Conservation (phyloP, 139 green algal species). For the Chlorella sp. region DNA sequence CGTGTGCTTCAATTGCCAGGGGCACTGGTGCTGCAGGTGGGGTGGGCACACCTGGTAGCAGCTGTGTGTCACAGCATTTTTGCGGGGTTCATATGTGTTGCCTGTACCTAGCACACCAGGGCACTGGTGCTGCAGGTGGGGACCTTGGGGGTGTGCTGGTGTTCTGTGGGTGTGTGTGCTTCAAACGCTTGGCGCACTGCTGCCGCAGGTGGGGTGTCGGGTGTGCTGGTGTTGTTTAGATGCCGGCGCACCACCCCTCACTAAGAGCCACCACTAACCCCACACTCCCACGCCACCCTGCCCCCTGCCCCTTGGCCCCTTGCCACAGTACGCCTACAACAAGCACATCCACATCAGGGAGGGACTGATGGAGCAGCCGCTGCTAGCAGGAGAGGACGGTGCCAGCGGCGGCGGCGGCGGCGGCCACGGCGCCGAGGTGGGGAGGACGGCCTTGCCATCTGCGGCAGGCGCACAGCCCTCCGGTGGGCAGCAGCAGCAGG, state of each 20-base stretch:
- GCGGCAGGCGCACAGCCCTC: neutral
- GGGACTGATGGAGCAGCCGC: neutral
- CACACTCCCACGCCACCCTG: neutral
- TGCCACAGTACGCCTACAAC: constrained; percentile 36
- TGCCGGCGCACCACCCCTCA: too few relatives aligned
- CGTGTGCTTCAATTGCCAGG: neutral
- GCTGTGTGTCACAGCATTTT: too few relatives aligned
- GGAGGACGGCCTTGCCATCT: neutral
- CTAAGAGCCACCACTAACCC: neutral
- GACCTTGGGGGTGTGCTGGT: too few relatives aligned
- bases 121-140: too few relatives aligned
- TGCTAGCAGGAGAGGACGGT: neutral
- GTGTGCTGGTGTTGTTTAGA: too few relatives aligned
- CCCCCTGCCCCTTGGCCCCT: neutral
- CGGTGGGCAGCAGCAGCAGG: neutral
- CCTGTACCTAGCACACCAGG: too few relatives aligned
- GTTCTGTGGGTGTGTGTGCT: too few relatives aligned
- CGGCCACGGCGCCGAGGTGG: neutral
- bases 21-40: neutral
- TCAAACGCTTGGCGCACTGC: too few relatives aligned
- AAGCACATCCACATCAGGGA: constrained; percentile 9
- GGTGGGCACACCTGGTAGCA: too few relatives aligned
- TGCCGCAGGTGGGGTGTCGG: too few relatives aligned
- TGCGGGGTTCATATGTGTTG: too few relatives aligned
- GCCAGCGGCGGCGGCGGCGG: too few relatives aligned